phyloP scores from a whole-genome alignment of 2,329 filamentous ascomycete genomes.

The Claviceps sp. region DNA sequence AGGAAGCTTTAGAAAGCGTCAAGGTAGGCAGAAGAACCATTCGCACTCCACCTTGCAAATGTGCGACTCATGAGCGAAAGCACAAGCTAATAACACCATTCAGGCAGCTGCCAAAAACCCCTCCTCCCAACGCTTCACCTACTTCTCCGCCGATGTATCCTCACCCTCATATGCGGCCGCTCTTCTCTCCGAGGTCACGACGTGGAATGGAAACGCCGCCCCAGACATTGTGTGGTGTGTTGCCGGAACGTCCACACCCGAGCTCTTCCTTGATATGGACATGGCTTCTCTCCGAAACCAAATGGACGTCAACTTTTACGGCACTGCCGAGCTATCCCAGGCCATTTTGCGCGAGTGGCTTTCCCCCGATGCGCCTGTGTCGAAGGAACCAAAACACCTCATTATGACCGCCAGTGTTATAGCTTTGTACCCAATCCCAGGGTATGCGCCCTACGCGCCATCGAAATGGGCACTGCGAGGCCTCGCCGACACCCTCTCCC shows the following conservation, averaged over 20 bases:
- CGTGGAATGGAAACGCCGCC: slow-evolving; percentile 61
- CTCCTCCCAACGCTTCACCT: slow-evolving; percentile 61
- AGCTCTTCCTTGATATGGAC: slow-evolving; percentile 64
- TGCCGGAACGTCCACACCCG: slow-evolving; percentile 61
- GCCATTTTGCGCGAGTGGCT: slow-evolving; percentile 67
- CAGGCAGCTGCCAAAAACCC: slow-evolving; percentile 53
- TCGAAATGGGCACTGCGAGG: slow-evolving; percentile 75
- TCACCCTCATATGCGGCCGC: slow-evolving; percentile 53
- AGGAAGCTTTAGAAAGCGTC: slow-evolving; percentile 52
- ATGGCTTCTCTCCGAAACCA: slow-evolving; percentile 55
- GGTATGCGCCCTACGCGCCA: slow-evolving; percentile 74
- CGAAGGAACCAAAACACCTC: slow-evolving; percentile 53
- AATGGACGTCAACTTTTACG: slow-evolving; percentile 91
- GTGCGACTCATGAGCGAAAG: slow-evolving; percentile 1
- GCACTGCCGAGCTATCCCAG: slow-evolving; percentile 73
- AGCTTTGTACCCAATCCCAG: slow-evolving; percentile 63
- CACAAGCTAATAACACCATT: neutral
- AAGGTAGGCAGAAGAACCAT: slow-evolving; percentile 29
- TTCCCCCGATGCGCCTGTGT: slow-evolving; percentile 28
- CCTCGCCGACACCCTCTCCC: slow-evolving; percentile 68
- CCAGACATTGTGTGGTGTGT: slow-evolving; percentile 89
- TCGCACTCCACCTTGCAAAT: no score
- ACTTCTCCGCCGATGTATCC: slow-evolving; percentile 72
- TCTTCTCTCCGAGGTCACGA: slow-evolving; percentile 56
- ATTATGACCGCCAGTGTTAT: slow-evolving; percentile 74